Conservation (phyloP, 2,329 filamentous ascomycete species). For the Alternaria alternata region DNA sequence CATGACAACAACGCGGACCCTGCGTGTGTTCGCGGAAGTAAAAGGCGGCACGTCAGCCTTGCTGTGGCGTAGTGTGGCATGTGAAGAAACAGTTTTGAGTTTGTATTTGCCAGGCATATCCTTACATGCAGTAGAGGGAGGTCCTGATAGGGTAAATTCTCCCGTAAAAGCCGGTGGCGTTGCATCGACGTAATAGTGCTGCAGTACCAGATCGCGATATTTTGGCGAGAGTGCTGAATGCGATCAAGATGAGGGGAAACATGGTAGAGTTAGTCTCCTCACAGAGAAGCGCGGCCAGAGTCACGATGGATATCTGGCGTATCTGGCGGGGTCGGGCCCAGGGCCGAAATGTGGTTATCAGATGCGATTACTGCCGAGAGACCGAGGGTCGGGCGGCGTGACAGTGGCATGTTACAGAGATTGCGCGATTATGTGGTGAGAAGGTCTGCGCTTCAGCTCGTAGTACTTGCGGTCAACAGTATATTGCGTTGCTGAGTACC, state of each 20-base stretch:
- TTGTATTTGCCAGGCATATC: neutral
- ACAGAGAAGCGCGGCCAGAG: neutral
- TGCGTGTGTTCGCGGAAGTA: neutral
- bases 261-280: neutral
- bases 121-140: neutral
- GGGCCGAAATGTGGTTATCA: slow-evolving; percentile 15
- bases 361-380: slow-evolving; percentile 15
- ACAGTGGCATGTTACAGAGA: slow-evolving; percentile 7
- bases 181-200: slow-evolving; percentile 13
- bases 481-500: neutral
- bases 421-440: slow-evolving; percentile 15
- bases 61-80: neutral
- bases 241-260: slow-evolving; percentile 7
- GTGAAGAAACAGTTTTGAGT: neutral
- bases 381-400: slow-evolving; percentile 6
- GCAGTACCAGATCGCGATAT: neutral
- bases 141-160: neutral
- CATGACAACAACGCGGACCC: slow-evolving; percentile 2
- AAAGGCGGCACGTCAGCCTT: neutral
- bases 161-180: slow-evolving; percentile 4
- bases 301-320: neutral
- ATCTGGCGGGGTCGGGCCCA: neutral
- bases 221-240: neutral
- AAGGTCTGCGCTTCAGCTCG: neutral
- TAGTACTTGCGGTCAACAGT: neutral